phyloP scores from a whole-genome alignment of 106 monocot species.

The Gastrodia elata region DNA sequence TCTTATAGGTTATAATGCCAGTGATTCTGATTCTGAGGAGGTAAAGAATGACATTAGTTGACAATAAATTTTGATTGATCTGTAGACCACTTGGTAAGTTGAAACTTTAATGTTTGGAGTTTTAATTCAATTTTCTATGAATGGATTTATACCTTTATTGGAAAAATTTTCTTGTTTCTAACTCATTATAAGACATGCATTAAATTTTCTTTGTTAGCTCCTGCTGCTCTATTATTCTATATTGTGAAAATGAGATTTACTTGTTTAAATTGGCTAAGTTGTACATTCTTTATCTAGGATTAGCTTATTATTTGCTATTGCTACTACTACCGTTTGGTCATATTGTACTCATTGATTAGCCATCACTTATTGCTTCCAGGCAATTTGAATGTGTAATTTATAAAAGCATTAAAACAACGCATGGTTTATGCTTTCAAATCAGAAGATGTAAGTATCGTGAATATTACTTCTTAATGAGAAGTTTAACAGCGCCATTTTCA shows the following conservation, averaged over 20 bases:
- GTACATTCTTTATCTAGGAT: background rate
- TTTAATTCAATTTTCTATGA: background rate
- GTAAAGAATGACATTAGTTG: constrained; percentile 16
- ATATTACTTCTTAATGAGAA: background rate
- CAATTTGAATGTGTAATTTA: background rate
- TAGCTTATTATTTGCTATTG: background rate
- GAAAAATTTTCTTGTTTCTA: background rate
- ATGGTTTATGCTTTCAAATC: background rate
- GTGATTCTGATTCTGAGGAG: constrained; percentile 66
- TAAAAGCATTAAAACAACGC: background rate
- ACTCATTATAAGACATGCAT: background rate
- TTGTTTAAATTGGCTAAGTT: background rate
- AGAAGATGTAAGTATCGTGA: background rate
- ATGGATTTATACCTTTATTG: background rate
- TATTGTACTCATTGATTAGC: background rate
- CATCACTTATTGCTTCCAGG: background rate
- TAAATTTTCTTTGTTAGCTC: background rate
- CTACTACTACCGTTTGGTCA: background rate
- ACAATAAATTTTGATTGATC: background rate
- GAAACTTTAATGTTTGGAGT: background rate
- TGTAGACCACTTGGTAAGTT: constrained; percentile 9
- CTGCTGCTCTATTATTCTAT: background rate
- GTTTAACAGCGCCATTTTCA: background rate
- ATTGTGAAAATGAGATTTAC: background rate
- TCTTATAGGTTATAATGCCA: constrained; percentile 46